phyloP scores from a whole-genome alignment of 176 grass and related monocot species.

The Eleusine coracana region DNA sequence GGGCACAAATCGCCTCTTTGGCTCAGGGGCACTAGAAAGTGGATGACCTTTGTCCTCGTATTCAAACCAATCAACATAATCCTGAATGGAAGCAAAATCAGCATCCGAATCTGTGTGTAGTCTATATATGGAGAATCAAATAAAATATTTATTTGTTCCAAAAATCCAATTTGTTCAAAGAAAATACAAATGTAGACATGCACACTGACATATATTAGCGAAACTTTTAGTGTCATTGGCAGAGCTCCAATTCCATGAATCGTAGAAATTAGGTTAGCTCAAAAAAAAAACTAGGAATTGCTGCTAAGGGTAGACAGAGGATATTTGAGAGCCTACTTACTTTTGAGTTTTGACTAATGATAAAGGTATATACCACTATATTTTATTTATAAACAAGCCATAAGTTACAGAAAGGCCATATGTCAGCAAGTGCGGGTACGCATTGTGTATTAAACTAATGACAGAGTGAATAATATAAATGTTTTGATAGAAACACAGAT shows the following conservation, averaged over 20 bases:
- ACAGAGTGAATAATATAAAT: not conserved
- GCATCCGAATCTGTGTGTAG: not conserved
- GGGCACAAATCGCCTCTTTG: conserved; percentile 94
- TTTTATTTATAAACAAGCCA: not conserved
- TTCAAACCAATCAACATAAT: conserved; percentile 98
- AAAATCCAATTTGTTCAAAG: conserved; percentile 7
- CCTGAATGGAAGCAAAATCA: conserved; percentile 50
- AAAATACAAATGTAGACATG: not conserved
- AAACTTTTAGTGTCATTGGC: not conserved
- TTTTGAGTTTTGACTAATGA: not conserved
- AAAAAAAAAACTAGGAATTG: not conserved
- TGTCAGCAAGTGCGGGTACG: not conserved
- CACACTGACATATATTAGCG: not conserved
- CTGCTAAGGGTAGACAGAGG: not conserved
- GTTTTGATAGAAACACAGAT: conserved; percentile 19
- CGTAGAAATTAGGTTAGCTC: not conserved
- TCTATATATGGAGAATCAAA: conserved; percentile 26
- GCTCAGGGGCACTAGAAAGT: conserved; percentile 96
- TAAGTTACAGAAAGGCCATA: conserved; percentile 4
- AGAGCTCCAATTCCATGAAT: not conserved
- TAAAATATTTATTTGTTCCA: conserved; percentile 15
- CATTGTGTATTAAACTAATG: not conserved
- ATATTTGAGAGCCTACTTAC: not conserved
- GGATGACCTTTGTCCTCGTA: conserved; percentile 94
- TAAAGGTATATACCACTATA: not conserved